Evolutionary conservation across 371 early-diverging fungal genomes (phyloP).

Genomic region (Catenaria anguillulae): DNA sequence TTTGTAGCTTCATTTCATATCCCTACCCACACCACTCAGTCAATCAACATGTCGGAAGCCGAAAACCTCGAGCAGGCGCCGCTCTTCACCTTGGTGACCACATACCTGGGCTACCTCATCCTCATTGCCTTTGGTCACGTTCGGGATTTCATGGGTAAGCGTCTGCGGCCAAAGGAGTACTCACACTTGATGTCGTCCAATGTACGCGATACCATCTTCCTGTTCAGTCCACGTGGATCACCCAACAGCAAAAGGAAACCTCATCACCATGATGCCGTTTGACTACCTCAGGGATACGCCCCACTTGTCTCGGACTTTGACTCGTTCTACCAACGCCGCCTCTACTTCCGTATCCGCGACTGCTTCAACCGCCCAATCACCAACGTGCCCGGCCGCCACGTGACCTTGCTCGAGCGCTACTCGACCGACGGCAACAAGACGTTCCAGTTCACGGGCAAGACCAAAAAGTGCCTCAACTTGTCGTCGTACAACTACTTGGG

Average conservation of each 20-base stretch:
- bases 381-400: conserved; percentile 84
- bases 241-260: no score
- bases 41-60: neutral
- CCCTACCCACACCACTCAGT: no score
- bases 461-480: conserved; percentile 77
- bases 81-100: conserved; percentile 66
- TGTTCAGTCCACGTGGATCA: no score
- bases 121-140: conserved; percentile 87
- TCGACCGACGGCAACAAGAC: conserved; percentile 70
- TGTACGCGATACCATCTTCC: no score
- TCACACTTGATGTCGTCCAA: conserved; percentile 52
- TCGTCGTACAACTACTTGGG: conserved; percentile 99
- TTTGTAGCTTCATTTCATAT: no score
- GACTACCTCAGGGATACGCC: conserved; percentile 51
- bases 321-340: conserved; percentile 89
- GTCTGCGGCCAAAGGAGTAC: conserved; percentile 51
- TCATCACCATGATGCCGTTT: no score
- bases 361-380: conserved; percentile 95
- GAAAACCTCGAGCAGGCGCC: conserved; percentile 39
- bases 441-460: conserved; percentile 74
- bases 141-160: conserved; percentile 73
- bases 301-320: conserved; percentile 89
- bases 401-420: conserved; percentile 71
- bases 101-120: conserved; percentile 90
- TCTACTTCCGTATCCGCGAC: conserved; percentile 92